Conservation (phyloP, 805 yeast species). For the Ogataea polymorpha region DNA sequence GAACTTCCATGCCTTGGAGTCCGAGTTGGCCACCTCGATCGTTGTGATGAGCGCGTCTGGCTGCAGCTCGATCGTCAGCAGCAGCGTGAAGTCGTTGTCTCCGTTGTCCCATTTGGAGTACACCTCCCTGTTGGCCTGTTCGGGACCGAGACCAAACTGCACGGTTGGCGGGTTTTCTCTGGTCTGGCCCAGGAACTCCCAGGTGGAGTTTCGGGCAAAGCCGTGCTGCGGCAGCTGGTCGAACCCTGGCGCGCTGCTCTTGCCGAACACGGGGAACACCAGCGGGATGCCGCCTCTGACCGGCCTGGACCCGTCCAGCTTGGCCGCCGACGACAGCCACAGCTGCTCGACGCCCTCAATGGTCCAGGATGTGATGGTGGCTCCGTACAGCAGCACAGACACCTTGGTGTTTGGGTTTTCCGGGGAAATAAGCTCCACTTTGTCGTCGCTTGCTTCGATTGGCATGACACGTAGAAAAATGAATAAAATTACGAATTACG, state of each 20-base stretch:
- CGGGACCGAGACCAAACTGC: slow-evolving; percentile 91
- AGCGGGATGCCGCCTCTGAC: slow-evolving; percentile 97
- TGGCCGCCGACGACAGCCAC: slow-evolving; percentile 77
- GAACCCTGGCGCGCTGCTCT: slow-evolving; percentile 55
- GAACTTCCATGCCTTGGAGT: slow-evolving; percentile 67
- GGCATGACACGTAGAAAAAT: slow-evolving; percentile 38
- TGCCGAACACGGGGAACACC: slow-evolving; percentile 94
- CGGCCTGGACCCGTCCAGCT: slow-evolving; percentile 86
- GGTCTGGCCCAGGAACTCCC: slow-evolving; percentile 94
- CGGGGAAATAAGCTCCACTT: slow-evolving; percentile 59
- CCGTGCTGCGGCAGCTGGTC: slow-evolving; percentile 90
- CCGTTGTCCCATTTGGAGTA: slow-evolving; percentile 52
- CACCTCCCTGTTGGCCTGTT: slow-evolving; percentile 63
- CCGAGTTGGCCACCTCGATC: slow-evolving; percentile 75
- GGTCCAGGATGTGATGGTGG: slow-evolving; percentile 83
- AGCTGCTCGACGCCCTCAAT: slow-evolving; percentile 71
- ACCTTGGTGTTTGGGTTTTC: slow-evolving; percentile 50
- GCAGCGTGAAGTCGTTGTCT: slow-evolving; percentile 69
- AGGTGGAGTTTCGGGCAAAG: slow-evolving; percentile 81
- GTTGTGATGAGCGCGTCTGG: slow-evolving; percentile 59
- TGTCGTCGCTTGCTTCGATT: slow-evolving; percentile 61
- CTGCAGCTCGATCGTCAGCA: slow-evolving; percentile 63
- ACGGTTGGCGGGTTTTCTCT: slow-evolving; percentile 67
- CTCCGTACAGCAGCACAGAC: slow-evolving; percentile 81
- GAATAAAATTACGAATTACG: slow-evolving; percentile 3